Percentiles rank a stretch among this genome's conserved stretches.
These are phyloP conservation scores for Lasiosphaeris hirsuta DNA, from an alignment of 495 filamentous ascomycete species.

Conservation along the genomic window DNA sequence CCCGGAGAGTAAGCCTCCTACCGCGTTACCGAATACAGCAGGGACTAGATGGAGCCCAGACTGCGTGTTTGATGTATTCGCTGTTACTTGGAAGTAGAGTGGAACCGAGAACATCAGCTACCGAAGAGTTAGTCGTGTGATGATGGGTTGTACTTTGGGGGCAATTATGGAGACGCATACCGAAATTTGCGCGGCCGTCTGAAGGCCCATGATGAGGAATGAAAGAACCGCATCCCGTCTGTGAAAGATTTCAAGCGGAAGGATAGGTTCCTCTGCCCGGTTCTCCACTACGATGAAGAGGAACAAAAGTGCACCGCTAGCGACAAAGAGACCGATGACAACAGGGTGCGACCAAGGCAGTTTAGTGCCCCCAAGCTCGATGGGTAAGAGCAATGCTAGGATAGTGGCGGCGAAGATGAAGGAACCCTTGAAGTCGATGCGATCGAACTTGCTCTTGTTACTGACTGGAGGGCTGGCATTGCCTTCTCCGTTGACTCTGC, in stretches of 20 bases:
- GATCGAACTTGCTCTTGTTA: conserved; percentile 32
- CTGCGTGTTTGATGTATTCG: conserved; percentile 49
- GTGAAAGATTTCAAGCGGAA: conserved; percentile 56
- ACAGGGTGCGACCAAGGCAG: conserved; percentile 55
- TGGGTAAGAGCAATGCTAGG: conserved; percentile 47
- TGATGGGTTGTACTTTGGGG: conserved; percentile 4
- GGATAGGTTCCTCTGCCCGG: conserved; percentile 57
- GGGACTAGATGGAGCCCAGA: conserved; percentile 63
- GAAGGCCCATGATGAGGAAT: conserved; percentile 52
- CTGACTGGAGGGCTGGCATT: background rate
- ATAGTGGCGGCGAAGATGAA: conserved; percentile 47
- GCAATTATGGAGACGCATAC: conserved; percentile 36
- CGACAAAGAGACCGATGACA: conserved; percentile 34
- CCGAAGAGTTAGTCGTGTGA: background rate
- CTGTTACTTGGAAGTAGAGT: conserved; percentile 67
- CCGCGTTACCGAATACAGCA: conserved; percentile 61
- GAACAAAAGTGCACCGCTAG: conserved; percentile 36
- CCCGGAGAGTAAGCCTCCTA: conserved; percentile 60
- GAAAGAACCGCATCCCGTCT: conserved; percentile 52
- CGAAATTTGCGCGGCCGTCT: conserved; percentile 55
- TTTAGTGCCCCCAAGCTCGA: conserved; percentile 58
- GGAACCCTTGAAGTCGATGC: conserved; percentile 60
- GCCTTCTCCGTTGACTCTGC: background rate
- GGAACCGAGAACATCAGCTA: conserved; percentile 60
- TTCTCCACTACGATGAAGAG: conserved; percentile 52